A percentile compares a stretch with the other conserved stretches of the same genome.
Conservation (phyloP, 106 monocot genomes). For the Ottelia alismoides region DNA sequence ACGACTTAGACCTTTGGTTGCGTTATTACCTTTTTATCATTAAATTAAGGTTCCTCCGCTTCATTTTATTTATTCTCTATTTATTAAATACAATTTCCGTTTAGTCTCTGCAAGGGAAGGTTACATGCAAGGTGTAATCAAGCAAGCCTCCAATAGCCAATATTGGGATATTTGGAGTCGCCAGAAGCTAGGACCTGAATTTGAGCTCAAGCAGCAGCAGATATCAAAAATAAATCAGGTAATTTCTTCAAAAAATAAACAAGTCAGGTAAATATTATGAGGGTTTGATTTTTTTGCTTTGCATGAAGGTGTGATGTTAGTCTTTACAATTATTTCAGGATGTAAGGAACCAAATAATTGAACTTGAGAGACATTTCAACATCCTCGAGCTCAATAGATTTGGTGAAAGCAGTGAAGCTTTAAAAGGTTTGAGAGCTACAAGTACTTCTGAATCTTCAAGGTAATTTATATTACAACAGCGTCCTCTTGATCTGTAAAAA, state of each 20-base stretch:
- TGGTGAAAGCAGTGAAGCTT: constrained; percentile 44
- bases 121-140: constrained; percentile 71
- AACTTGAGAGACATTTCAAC: constrained; percentile 89
- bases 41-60: no score
- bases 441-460: constrained; percentile 25
- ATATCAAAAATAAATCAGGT: constrained; percentile 70
- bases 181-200: constrained; percentile 76
- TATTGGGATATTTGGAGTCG: constrained; percentile 87
- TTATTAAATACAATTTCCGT: constrained; percentile 2
- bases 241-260: no score
- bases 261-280: not conserved
- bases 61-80: no score
- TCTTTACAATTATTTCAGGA: constrained; percentile 27
- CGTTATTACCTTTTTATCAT: no score
- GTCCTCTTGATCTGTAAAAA: no score
- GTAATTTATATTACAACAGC: no score
- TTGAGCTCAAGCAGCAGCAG: constrained; percentile 71
- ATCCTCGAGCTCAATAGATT: constrained; percentile 72
- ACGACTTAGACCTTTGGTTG: no score
- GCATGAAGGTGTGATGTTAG: not conserved
- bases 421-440: constrained; percentile 26
- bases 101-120: constrained; percentile 73
- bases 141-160: constrained; percentile 60
- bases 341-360: constrained; percentile 69
- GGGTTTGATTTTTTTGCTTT: not conserved